These are phyloP conservation scores for Udeniomyces megalosporus DNA, from an alignment of 768 basidiomycete genomes.

Conservation along the genomic window DNA sequence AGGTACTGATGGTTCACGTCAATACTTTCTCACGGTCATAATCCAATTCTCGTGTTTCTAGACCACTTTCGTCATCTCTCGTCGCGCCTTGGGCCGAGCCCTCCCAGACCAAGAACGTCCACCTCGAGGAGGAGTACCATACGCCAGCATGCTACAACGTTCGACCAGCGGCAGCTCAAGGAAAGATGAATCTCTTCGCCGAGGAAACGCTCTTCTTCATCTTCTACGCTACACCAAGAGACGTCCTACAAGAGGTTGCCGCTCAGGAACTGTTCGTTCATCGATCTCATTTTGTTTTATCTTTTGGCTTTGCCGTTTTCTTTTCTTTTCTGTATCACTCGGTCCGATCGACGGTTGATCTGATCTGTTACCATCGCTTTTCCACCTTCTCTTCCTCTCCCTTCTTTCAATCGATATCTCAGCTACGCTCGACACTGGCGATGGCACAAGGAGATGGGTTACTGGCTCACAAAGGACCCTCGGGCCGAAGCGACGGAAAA, in stretches of 20 bases:
- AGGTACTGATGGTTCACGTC: too few species aligned
- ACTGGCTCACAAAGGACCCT: slow-evolving; percentile 80
- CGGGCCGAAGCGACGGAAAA: slow-evolving; percentile 38
- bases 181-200: slow-evolving; percentile 42
- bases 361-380: not conserved
- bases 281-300: not conserved
- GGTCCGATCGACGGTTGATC: too few species aligned
- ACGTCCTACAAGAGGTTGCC: slow-evolving; percentile 83
- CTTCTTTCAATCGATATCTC: slow-evolving; percentile 8
- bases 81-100: slow-evolving; percentile 95
- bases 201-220: slow-evolving; percentile 97
- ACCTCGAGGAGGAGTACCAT: slow-evolving; percentile 81
- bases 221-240: slow-evolving; percentile 87
- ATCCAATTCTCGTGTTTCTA: slow-evolving; percentile 26
- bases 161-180: slow-evolving; percentile 57
- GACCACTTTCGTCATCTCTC: slow-evolving; percentile 78
- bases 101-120: slow-evolving; percentile 48
- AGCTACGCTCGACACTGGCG: slow-evolving; percentile 93
- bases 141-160: slow-evolving; percentile 86
- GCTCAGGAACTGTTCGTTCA: slow-evolving; percentile 78
- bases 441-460: slow-evolving; percentile 77
- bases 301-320: not conserved
- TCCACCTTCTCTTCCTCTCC: not conserved
- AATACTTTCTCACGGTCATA: too few species aligned
- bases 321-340: too few species aligned